Evolutionary conservation across 768 basidiomycete species (phyloP).

Genomic region (Leccinum sublutescens): DNA sequence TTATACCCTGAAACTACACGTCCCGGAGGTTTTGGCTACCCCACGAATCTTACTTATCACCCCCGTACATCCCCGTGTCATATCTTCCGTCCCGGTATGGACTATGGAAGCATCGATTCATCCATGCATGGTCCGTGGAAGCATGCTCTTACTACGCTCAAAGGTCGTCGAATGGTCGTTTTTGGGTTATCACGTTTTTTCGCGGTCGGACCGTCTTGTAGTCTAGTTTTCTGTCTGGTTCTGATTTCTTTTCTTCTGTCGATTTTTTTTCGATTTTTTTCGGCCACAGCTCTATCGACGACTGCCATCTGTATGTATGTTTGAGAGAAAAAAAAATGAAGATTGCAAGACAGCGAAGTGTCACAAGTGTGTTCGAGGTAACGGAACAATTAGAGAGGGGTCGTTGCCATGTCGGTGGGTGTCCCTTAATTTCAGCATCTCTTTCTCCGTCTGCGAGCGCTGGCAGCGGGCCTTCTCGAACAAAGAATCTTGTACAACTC

Average conservation of each 20-base stretch:
- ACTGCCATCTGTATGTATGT: slow-evolving; percentile 32
- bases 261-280: slow-evolving; percentile 13
- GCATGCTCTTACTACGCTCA: slow-evolving; percentile 24
- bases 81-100: slow-evolving; percentile 30
- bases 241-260: slow-evolving; percentile 5
- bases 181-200: slow-evolving; percentile 32
- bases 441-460: slow-evolving; percentile 12
- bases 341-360: slow-evolving; percentile 10
- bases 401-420: slow-evolving; percentile 29
- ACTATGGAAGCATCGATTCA: slow-evolving; percentile 27
- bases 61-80: slow-evolving; percentile 19
- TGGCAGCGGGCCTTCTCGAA: slow-evolving; percentile 16
- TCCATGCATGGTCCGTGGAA: slow-evolving; percentile 30
- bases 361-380: not conserved
- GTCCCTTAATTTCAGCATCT: slow-evolving; percentile 22
- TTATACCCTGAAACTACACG: slow-evolving; percentile 52
- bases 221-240: slow-evolving; percentile 29
- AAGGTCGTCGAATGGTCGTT: slow-evolving; percentile 33
- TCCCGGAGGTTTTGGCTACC: slow-evolving; percentile 24
- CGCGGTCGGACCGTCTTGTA: slow-evolving; percentile 37
- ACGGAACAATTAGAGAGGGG: not conserved
- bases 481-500: slow-evolving; percentile 19
- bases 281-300: slow-evolving; percentile 26
- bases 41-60: slow-evolving; percentile 19
- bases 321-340: slow-evolving; percentile 17